phyloP scores from a whole-genome alignment of 371 early-diverging fungal genomes.

The Syncephalis plumigaleata region DNA sequence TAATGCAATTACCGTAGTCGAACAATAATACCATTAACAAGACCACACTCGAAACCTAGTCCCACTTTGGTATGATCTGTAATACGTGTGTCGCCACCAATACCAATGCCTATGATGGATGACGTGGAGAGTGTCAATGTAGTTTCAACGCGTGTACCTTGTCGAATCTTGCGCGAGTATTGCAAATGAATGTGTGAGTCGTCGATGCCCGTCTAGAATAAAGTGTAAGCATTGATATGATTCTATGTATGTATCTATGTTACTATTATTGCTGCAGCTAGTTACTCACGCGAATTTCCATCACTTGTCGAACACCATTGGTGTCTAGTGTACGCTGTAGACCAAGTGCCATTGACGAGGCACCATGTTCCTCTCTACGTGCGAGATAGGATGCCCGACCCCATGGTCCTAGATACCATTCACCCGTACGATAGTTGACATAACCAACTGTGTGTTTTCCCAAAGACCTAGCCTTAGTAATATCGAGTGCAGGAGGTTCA shows the following conservation, averaged over 20 bases:
- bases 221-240: too few species aligned
- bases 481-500: constrained; percentile 39
- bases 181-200: constrained; percentile 26
- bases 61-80: constrained; percentile 48
- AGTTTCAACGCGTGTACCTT: constrained; percentile 14
- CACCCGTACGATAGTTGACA: constrained; percentile 58
- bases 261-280: too few species aligned
- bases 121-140: constrained; percentile 25
- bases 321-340: constrained; percentile 5
- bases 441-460: constrained; percentile 46
- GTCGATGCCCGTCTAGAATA: constrained; percentile 12
- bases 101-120: constrained; percentile 25
- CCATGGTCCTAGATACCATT: constrained; percentile 48
- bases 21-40: constrained; percentile 49
- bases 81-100: constrained; percentile 42
- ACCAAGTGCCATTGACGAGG: constrained; percentile 42
- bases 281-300: too few species aligned
- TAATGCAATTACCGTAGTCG: constrained; percentile 51
- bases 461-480: constrained; percentile 46
- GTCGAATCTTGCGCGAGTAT: constrained; percentile 19
- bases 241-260: too few species aligned
- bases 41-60: constrained; percentile 57
- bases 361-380: constrained; percentile 21
- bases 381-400: constrained; percentile 11
- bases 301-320: too few species aligned